A percentile compares a stretch with the other conserved stretches of the same genome.
phyloP scores from a whole-genome alignment of 495 filamentous ascomycete species.

The Neurospora sp. region DNA sequence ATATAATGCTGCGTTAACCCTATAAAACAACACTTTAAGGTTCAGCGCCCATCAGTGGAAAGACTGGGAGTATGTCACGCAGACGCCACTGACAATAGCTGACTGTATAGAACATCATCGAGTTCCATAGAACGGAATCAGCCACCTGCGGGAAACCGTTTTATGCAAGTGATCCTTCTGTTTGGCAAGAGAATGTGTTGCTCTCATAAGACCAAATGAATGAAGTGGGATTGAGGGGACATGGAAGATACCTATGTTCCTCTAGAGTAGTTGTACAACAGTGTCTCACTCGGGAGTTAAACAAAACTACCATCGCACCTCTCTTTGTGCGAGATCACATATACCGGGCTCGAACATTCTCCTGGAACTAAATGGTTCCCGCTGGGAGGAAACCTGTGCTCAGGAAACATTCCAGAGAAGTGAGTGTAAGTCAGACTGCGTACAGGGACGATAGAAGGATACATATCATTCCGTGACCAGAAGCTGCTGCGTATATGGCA shows the following conservation, averaged over 20 bases:
- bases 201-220: neutral
- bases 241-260: neutral
- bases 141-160: neutral
- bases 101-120: no score
- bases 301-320: neutral
- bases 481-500: no score
- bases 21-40: neutral
- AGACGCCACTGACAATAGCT: neutral
- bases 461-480: no score
- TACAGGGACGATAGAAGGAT: no score
- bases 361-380: neutral
- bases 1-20: neutral
- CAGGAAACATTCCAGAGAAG: neutral
- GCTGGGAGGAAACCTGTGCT: neutral
- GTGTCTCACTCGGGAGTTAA: neutral
- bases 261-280: neutral
- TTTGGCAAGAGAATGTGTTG: neutral
- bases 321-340: neutral
- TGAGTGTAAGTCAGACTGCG: neutral
- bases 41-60: neutral
- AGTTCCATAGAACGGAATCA: neutral
- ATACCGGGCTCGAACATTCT: neutral
- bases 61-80: neutral
- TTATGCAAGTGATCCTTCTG: neutral
- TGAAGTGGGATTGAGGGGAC: neutral